These are phyloP conservation scores for Nicotiana otophora DNA, from an alignment of 257 asterid species.

Conservation along the genomic window DNA sequence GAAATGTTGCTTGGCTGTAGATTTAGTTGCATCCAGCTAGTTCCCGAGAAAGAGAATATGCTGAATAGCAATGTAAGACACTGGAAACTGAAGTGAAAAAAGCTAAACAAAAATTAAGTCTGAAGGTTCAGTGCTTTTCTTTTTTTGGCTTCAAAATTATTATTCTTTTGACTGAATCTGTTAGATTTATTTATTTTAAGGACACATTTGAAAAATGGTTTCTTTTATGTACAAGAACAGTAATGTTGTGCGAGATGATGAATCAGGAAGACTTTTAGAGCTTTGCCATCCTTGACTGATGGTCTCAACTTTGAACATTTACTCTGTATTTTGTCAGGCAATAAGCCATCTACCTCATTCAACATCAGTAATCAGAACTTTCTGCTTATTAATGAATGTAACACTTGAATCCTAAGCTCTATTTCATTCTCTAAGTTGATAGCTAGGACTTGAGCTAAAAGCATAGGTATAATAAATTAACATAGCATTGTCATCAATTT, in stretches of 20 bases:
- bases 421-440: background rate
- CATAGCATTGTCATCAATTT: background rate
- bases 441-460: background rate
- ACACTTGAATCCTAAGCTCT: background rate
- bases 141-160: background rate
- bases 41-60: background rate
- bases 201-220: background rate
- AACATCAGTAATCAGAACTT: background rate
- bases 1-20: background rate
- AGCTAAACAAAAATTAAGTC: background rate
- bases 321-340: background rate
- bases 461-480: background rate
- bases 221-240: background rate
- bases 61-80: background rate
- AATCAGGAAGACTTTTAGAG: background rate
- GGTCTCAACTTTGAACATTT: background rate
- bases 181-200: too few species aligned
- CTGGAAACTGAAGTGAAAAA: background rate
- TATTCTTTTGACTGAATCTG: background rate
- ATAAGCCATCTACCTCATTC: background rate
- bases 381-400: background rate
- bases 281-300: background rate
- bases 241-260: background rate
- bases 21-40: background rate
- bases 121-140: background rate